Base-by-base conservation (phyloP, 148 eudicot genomes). In the Rhododendron simsii region DNA sequence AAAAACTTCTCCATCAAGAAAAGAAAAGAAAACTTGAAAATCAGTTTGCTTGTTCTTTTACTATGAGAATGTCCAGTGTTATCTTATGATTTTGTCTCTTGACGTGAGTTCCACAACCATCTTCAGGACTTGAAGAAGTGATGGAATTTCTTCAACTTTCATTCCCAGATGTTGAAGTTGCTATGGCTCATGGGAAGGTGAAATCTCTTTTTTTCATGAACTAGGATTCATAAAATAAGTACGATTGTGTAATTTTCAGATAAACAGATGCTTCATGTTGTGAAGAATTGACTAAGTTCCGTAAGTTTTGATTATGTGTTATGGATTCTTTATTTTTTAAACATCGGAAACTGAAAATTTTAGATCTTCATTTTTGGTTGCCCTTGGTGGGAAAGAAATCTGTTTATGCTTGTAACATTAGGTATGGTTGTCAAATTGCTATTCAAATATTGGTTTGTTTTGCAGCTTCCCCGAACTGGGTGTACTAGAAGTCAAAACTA, bases 151-250 rank as follows among this genome's bases (percentile, higher is more conserved):
- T 96, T 51, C 91, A 90, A 83, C 87, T 85, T 45, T 90, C 99
- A 45, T 93, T 93, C 87, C 95, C 98, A 83, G 89, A 92, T 87
- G 91, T 93, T 90, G 94, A 94, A 85, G 90, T 94, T 88, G 99
- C 98, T 86, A 87, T 95, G 86, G 99, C 99, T 85, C 99, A 96
- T 87, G 99, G 99, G 87, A 93, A 96, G 98, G 99, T 96, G 85
- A 84, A 63, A 23, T 63, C 23, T 41, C 41, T 84, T 63, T 44
- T 63, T 55, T 78, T 11, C 7, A 15, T 82, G 18, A 13, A 16
- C 33, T 50, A 48, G 47, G 45, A 15, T 20, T 59, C 41, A 6
- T 69, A n/a, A 2, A 35, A 12, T 35, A 81, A 81, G 44, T 57
- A 33, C 28, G 47, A n/a, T 59, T 35, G 33, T 23, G 15, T 61